phyloP scores from a whole-genome alignment of 2,329 filamentous ascomycete genomes.

The Zymoseptoria tritici region DNA sequence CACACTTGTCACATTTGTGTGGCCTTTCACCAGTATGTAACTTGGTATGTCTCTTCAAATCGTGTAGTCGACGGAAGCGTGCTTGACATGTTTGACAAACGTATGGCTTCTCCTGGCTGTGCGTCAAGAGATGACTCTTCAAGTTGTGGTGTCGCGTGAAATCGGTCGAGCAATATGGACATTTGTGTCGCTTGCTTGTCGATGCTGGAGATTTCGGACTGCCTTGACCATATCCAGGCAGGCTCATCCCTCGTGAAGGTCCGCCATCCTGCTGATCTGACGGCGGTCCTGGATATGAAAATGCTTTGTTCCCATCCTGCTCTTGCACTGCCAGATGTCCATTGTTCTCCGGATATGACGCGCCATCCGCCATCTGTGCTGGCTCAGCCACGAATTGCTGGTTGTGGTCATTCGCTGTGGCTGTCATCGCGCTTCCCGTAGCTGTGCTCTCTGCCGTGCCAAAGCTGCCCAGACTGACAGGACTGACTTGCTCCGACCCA shows the following conservation, averaged over 20 bases:
- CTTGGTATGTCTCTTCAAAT: conserved; percentile 92
- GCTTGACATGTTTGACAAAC: conserved; percentile 89
- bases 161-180: conserved; percentile 90
- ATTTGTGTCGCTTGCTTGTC: conserved; percentile 85
- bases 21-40: conserved; percentile 93
- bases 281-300: conserved; percentile 58
- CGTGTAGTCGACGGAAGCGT: conserved; percentile 85
- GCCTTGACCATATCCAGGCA: conserved; percentile 46
- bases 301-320: conserved; percentile 45
- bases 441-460: conserved; percentile 44
- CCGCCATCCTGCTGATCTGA: conserved; percentile 46
- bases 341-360: conserved; percentile 22
- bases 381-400: conserved; percentile 28
- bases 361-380: conserved; percentile 32
- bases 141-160: conserved; percentile 97
- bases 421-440: conserved; percentile 34
- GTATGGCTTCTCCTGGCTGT: conserved; percentile 97
- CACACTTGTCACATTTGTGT: conserved; percentile 90
- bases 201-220: conserved; percentile 56
- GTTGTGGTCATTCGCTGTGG: conserved; percentile 46
- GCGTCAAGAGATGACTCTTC: conserved; percentile 92
- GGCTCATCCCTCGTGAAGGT: conserved; percentile 51
- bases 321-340: conserved; percentile 19
- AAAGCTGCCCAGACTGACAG: conserved; percentile 48
- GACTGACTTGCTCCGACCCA: conserved; percentile 42